Evolutionary conservation across 1,284 basidiomycete species (phyloP).

Genomic region (Xanthoconium separans): DNA sequence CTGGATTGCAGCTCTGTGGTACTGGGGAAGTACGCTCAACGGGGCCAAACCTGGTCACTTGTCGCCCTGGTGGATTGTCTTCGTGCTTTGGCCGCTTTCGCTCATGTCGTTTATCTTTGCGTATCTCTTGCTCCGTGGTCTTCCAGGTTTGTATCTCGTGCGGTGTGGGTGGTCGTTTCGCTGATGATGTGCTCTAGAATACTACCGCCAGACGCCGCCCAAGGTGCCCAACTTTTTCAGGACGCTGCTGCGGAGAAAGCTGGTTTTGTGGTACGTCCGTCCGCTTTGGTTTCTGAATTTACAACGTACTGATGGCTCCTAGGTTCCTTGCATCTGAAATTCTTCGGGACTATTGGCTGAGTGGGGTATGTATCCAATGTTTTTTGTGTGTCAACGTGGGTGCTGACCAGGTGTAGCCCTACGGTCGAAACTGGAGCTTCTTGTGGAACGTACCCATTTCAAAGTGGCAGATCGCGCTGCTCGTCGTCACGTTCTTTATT

Average conservation of each 20-base stretch:
- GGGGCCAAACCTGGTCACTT: constrained; percentile 45
- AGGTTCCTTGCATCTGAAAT: constrained; percentile 85
- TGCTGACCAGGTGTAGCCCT: constrained; percentile 50
- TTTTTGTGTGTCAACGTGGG: neutral
- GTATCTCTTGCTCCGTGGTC: constrained; percentile 79
- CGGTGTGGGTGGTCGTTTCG: neutral
- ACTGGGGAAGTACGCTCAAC: constrained; percentile 85
- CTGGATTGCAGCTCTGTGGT: constrained; percentile 93
- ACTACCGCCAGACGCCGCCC: constrained; percentile 85
- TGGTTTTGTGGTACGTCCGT: constrained; percentile 71
- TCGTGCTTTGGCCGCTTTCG: constrained; percentile 82
- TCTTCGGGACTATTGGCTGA: constrained; percentile 90
- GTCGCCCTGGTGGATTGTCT: constrained; percentile 81
- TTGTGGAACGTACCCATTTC: constrained; percentile 84
- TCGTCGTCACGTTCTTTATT: constrained; percentile 83
- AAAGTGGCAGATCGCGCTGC: constrained; percentile 78
- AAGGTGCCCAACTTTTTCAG: constrained; percentile 89
- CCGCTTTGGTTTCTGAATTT: neutral
- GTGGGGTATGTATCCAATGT: constrained; percentile 54
- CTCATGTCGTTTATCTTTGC: constrained; percentile 73
- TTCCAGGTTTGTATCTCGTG: constrained; percentile 63
- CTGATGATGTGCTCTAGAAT: constrained; percentile 47
- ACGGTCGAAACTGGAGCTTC: constrained; percentile 92
- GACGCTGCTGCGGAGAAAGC: constrained; percentile 84
- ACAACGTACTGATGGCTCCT: neutral